phyloP scores from a whole-genome alignment of 805 yeast species.

The Metschnikowia shivogae region DNA sequence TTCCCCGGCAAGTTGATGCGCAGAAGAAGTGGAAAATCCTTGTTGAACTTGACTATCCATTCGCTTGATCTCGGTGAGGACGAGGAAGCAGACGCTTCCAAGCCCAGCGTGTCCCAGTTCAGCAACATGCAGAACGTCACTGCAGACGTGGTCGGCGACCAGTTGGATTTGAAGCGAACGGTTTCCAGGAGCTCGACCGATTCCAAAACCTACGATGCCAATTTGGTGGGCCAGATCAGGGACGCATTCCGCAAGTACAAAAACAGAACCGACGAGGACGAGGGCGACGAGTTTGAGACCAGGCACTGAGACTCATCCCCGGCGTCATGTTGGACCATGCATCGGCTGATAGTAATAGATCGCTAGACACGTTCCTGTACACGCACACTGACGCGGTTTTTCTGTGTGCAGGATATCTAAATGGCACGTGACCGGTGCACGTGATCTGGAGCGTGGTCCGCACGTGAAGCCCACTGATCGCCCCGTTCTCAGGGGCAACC shows the following conservation, averaged over 20 bases:
- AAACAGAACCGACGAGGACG: constrained; percentile 24
- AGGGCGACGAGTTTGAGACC: constrained; percentile 51
- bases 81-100: constrained; percentile 32
- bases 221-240: constrained; percentile 33
- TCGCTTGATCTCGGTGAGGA: constrained; percentile 65
- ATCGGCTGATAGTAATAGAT: too few species aligned
- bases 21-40: constrained; percentile 71
- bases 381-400: too few species aligned
- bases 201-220: constrained; percentile 27
- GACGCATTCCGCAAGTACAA: constrained; percentile 34
- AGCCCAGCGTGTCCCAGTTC: constrained; percentile 18
- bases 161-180: constrained; percentile 17
- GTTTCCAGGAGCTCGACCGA: constrained; percentile 27
- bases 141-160: constrained; percentile 14
- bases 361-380: too few species aligned
- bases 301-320: constrained; percentile 13
- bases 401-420: background rate
- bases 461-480: background rate
- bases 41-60: constrained; percentile 63
- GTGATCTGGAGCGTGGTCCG: background rate
- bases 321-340: background rate
- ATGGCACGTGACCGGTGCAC: background rate
- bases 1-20: constrained; percentile 53
- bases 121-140: constrained; percentile 18
- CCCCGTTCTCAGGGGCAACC: background rate